Evolutionary conservation across 306 rosid genomes (phyloP).

Genomic region (Trifolium pratense): DNA sequence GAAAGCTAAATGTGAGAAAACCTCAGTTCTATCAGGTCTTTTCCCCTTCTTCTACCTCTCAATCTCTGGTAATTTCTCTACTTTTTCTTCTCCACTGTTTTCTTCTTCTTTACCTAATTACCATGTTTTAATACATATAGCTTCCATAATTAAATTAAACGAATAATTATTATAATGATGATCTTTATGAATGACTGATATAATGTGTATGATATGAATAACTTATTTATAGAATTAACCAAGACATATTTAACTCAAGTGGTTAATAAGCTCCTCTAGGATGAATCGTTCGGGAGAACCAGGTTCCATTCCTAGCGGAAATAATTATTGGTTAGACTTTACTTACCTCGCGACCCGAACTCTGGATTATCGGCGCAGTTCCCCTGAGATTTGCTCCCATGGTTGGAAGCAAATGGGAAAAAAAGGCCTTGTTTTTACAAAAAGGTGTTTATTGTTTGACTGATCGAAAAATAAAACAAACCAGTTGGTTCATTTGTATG

Average conservation of each 20-base stretch:
- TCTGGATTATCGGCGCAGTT: too few species aligned
- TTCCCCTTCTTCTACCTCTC: slow-evolving; percentile 63
- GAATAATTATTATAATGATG: too few species aligned
- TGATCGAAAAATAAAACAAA: neutral
- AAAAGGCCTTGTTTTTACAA: neutral
- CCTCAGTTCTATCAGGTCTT: slow-evolving; percentile 77
- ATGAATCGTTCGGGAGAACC: too few species aligned
- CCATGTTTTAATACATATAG: slow-evolving; percentile 18
- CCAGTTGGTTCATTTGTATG: neutral
- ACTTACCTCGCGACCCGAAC: too few species aligned
- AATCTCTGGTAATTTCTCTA: slow-evolving; percentile 59
- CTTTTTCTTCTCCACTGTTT: neutral
- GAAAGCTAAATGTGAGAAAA: slow-evolving; percentile 57
- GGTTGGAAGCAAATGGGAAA: neutral
- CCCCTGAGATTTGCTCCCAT: too few species aligned
- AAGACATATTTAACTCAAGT: too few species aligned
- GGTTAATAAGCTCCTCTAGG: too few species aligned
- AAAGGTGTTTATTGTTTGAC: neutral
- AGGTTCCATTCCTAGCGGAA: too few species aligned
- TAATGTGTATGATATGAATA: neutral
- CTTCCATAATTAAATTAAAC: neutral
- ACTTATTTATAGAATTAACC: neutral
- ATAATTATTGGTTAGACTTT: too few species aligned
- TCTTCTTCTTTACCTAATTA: slow-evolving; percentile 25
- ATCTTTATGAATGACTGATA: slow-evolving; percentile 5